Conservation (phyloP, 73 alveolate genomes). For the Symbiodinium natans region DNA sequence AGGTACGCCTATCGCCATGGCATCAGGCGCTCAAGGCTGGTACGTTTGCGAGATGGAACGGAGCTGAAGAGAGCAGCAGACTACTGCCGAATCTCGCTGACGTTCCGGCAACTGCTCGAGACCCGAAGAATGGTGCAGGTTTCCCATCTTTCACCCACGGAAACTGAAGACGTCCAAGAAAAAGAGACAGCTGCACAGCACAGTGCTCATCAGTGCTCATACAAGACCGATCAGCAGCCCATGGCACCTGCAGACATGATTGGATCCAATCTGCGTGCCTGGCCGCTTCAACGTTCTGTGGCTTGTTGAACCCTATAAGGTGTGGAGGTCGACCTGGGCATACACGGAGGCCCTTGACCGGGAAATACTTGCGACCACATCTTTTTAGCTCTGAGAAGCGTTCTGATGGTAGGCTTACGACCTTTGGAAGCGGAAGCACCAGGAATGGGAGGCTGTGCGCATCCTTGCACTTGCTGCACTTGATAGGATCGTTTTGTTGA, state of each 20-base stretch:
- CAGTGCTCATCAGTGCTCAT: too few species aligned
- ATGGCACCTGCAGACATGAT: too few species aligned
- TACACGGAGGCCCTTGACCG: not conserved
- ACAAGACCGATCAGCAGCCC: too few species aligned
- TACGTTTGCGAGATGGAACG: conserved; percentile 55
- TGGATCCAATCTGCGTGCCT: too few species aligned
- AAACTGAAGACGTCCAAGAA: too few species aligned
- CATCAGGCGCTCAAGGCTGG: conserved; percentile 68
- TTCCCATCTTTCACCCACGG: too few species aligned
- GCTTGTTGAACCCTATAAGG: not conserved
- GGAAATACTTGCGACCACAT: too few species aligned
- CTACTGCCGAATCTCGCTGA: conserved; percentile 56
- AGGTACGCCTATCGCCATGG: conserved; percentile 87
- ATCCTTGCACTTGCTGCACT: too few species aligned
- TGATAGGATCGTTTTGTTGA: too few species aligned
- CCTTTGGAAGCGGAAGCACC: not conserved
- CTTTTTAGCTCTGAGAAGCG: too few species aligned
- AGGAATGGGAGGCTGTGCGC: not conserved
- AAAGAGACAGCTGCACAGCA: too few species aligned
- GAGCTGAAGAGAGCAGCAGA: conserved; percentile 56
- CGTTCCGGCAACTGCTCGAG: conserved; percentile 39
- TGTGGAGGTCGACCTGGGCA: not conserved
- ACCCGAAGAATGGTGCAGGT: conserved; percentile 15
- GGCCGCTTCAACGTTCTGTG: too few species aligned
- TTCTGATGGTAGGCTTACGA: not conserved